These are phyloP conservation scores for Perkinsela sp. DNA, from an alignment of 208 protist species.

Conservation along the genomic window DNA sequence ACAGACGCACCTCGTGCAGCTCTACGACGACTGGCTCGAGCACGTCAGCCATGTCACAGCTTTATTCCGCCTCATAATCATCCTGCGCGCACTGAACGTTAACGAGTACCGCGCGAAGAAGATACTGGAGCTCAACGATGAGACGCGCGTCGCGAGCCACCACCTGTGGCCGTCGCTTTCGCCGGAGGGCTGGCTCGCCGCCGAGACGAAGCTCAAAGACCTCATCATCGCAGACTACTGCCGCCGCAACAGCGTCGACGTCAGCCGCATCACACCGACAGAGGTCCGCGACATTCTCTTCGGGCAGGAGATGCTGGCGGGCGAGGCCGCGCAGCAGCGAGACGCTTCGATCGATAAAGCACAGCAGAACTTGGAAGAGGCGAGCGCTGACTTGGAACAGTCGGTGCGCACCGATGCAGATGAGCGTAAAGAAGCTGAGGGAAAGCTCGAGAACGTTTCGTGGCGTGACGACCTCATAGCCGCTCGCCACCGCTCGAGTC, in stretches of 20 bases:
- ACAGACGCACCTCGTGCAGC: slow-evolving; percentile 90
- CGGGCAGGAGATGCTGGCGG: slow-evolving; percentile 93
- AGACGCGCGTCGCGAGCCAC: slow-evolving; percentile 72
- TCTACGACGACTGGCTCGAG: slow-evolving; percentile 99
- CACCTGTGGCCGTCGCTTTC: slow-evolving; percentile 98
- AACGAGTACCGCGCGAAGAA: slow-evolving; percentile 84
- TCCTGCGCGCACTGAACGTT: slow-evolving; percentile 91
- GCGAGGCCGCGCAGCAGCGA: slow-evolving; percentile 90
- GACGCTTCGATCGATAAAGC: slow-evolving; percentile 92
- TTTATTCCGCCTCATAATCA: slow-evolving; percentile 95
- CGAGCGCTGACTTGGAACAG: not conserved
- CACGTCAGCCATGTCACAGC: slow-evolving; percentile 91
- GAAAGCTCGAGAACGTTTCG: not conserved
- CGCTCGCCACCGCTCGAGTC: not conserved
- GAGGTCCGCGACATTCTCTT: slow-evolving; percentile 99
- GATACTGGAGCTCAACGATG: slow-evolving; percentile 84
- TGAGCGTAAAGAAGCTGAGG: not conserved
- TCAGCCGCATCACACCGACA: slow-evolving; percentile 90
- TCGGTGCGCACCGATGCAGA: too few species aligned
- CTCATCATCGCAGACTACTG: slow-evolving; percentile 98
- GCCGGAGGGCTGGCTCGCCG: slow-evolving; percentile 93
- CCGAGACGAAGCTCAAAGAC: slow-evolving; percentile 94
- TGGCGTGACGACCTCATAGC: not conserved
- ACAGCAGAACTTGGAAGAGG: slow-evolving; percentile 24
- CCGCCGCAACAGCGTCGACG: slow-evolving; percentile 97